Evolutionary conservation across 441 rosid genomes (phyloP).

Genomic region (Gossypium davidsonii): DNA sequence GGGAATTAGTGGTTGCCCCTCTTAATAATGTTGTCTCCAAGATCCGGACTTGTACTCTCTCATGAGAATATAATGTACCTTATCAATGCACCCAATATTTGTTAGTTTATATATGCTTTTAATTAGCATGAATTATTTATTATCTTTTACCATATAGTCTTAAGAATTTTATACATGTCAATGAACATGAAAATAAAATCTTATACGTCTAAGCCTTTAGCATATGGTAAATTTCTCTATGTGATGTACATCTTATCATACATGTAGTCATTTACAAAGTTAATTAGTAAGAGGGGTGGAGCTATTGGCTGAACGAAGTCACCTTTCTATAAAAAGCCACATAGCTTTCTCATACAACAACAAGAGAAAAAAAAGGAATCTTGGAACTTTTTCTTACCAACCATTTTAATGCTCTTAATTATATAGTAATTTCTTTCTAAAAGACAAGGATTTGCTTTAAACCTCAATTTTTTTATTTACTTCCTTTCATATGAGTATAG

Average conservation of each 20-base stretch:
- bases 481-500: too few relatives aligned
- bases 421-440: neutral
- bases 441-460: neutral
- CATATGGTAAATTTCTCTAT: neutral
- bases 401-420: neutral
- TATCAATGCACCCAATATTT: too few relatives aligned
- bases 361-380: neutral
- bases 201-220: too few relatives aligned
- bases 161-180: too few relatives aligned
- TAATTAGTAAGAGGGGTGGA: too few relatives aligned
- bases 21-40: too few relatives aligned
- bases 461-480: neutral
- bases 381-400: neutral
- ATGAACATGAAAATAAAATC: too few relatives aligned
- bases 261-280: too few relatives aligned
- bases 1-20: too few relatives aligned
- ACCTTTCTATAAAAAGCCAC: neutral
- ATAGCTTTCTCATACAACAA: neutral
- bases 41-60: accelerated
- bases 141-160: neutral
- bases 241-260: neutral
- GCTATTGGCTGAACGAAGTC: neutral
- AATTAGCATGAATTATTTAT: neutral
- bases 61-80: too few relatives aligned
- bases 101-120: neutral